Percentiles rank a stretch among this genome's conserved stretches.
These are phyloP conservation scores for Eimeria zaria DNA, from an alignment of 169 alveolate species.

Conservation along the genomic window DNA sequence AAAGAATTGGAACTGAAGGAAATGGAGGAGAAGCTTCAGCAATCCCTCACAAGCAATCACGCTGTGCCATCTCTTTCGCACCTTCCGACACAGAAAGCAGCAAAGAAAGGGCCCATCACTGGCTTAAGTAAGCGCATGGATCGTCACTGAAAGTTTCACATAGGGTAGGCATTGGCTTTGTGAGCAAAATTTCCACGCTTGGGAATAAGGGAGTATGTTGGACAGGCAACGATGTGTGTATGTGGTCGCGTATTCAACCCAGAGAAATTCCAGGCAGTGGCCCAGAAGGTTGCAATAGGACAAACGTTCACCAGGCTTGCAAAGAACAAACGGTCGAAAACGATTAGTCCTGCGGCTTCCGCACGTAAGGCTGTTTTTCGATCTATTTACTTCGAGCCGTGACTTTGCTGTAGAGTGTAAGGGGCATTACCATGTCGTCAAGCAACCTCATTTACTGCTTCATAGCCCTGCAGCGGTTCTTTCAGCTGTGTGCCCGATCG, in stretches of 20 bases:
- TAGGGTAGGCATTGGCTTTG: background rate
- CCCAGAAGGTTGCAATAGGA: constrained; percentile 65
- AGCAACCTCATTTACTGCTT: background rate
- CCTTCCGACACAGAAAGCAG: background rate
- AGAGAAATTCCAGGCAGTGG: constrained; percentile 69
- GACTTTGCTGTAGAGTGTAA: background rate
- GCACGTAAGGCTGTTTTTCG: background rate
- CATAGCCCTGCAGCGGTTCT: background rate
- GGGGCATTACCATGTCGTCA: background rate
- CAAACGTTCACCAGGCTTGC: constrained; percentile 61
- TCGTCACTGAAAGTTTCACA: background rate
- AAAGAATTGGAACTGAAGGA: constrained; percentile 38
- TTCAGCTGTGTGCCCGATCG: background rate
- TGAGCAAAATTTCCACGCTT: background rate
- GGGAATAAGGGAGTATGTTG: background rate
- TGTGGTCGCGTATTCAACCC: background rate
- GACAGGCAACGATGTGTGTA: background rate
- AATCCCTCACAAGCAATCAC: background rate
- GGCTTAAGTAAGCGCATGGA: constrained; percentile 38
- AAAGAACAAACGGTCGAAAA: constrained; percentile 45
- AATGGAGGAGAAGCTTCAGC: constrained; percentile 39
- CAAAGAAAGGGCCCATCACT: constrained; percentile 19
- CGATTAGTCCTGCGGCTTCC: constrained; percentile 16
- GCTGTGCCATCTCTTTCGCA: background rate
- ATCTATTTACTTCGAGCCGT: background rate